A percentile compares a stretch with the other conserved stretches of the same genome.
These are phyloP conservation scores for Backusella westeae DNA, from an alignment of 192 early-diverging fungal genomes.

Conservation along the genomic window DNA sequence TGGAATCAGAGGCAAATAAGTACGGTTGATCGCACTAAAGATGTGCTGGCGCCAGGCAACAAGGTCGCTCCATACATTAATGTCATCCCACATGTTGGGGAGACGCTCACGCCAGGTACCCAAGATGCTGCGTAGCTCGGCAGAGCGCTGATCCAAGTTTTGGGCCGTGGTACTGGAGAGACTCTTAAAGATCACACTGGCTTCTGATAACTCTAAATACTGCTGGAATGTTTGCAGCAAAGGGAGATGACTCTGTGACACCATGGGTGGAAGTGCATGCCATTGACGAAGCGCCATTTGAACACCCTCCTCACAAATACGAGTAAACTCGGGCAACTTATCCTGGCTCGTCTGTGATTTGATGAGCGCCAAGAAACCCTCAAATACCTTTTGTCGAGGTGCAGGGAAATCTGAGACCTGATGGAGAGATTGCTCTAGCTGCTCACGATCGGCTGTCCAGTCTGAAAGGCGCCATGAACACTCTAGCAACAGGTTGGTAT, in stretches of 20 bases:
- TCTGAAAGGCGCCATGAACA: constrained; percentile 94
- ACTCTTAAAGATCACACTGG: constrained; percentile 84
- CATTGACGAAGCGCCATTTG: constrained; percentile 85
- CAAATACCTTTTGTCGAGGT: constrained; percentile 82
- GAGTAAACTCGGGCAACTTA: constrained; percentile 67
- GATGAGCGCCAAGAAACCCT: constrained; percentile 81
- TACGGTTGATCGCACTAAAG: constrained; percentile 94
- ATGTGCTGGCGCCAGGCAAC: constrained; percentile 98
- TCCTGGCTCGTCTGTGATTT: constrained; percentile 56
- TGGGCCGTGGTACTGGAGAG: constrained; percentile 73
- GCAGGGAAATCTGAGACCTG: constrained; percentile 58
- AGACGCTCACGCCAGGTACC: constrained; percentile 97
- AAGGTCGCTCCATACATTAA: constrained; percentile 96
- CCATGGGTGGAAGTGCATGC: constrained; percentile 82
- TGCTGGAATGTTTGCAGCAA: constrained; percentile 94
- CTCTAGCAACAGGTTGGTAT: constrained; percentile 85
- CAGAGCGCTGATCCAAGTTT: constrained; percentile 86
- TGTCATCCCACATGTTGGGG: constrained; percentile 97
- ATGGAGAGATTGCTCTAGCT: constrained; percentile 64
- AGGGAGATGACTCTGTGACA: constrained; percentile 83
- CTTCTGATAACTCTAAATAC: constrained; percentile 93
- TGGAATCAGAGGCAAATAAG: constrained; percentile 85
- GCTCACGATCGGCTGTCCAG: constrained; percentile 83
- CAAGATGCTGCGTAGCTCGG: constrained; percentile 86
- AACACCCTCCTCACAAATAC: constrained; percentile 81